These are phyloP conservation scores for Cruciata laevipes DNA, from an alignment of 257 asterid genomes.

Conservation along the genomic window DNA sequence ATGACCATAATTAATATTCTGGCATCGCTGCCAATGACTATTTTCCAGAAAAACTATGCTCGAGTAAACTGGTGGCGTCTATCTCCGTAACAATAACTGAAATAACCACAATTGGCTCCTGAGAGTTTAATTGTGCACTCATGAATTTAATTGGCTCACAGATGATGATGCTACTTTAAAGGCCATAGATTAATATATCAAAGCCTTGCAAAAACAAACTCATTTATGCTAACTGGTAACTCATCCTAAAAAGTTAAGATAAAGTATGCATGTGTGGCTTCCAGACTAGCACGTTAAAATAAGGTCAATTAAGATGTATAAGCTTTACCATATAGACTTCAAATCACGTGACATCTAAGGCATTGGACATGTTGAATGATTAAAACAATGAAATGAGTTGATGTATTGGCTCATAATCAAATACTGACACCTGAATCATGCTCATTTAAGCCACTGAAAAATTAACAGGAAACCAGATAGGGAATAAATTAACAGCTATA, in stretches of 20 bases:
- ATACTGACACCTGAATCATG: no score
- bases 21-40: neutral
- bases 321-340: neutral
- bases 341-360: neutral
- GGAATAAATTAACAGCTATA: neutral
- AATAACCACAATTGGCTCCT: no score
- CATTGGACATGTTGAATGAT: neutral
- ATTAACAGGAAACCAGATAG: neutral
- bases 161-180: no score
- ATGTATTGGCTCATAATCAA: neutral
- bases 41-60: neutral
- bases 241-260: neutral
- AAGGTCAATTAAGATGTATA: neutral
- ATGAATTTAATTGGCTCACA: neutral
- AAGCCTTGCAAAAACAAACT: neutral
- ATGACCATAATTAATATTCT: neutral
- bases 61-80: neutral
- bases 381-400: neutral
- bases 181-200: neutral
- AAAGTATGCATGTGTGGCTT: neutral
- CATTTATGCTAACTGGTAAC: no score
- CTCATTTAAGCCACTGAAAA: no score
- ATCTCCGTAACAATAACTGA: neutral
- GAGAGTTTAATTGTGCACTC: no score
- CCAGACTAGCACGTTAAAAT: neutral